Conservation (phyloP, 352 stramenopile genomes). For the Phytopythium chamaehyphon region DNA sequence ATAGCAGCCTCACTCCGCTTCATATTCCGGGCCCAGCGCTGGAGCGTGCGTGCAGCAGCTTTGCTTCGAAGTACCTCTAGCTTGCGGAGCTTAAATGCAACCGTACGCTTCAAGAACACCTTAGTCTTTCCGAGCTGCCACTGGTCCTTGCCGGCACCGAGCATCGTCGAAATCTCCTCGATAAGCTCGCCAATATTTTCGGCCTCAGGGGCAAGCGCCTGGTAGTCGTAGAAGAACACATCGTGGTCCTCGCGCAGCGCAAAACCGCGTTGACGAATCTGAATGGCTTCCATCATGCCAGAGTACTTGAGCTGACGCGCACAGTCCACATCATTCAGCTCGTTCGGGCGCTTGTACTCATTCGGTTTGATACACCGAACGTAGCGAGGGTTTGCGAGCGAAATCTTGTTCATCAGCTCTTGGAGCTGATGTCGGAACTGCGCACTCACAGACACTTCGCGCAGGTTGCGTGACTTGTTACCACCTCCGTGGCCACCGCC, state of each 20-base stretch:
- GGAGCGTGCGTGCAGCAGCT: constrained; percentile 71
- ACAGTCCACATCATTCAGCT: constrained; percentile 81
- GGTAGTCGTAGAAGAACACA: constrained; percentile 90
- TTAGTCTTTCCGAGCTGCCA: constrained; percentile 89
- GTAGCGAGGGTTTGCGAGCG: constrained; percentile 81
- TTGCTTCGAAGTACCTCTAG: constrained; percentile 80
- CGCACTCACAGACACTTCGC: constrained; percentile 81
- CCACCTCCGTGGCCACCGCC: constrained; percentile 25
- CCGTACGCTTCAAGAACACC: constrained; percentile 78
- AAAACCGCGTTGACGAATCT: constrained; percentile 88
- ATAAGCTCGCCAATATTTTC: constrained; percentile 84
- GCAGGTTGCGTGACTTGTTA: constrained; percentile 79
- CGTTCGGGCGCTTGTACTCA: constrained; percentile 71
- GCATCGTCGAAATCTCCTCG: constrained; percentile 78
- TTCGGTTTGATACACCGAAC: constrained; percentile 90
- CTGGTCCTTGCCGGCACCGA: constrained; percentile 84
- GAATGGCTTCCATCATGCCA: constrained; percentile 90
- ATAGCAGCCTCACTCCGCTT: constrained; percentile 51
- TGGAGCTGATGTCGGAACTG: constrained; percentile 89
- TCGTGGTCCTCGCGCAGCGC: constrained; percentile 86
- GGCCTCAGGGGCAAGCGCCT: constrained; percentile 75
- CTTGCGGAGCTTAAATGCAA: constrained; percentile 81
- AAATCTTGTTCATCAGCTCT: constrained; percentile 89
- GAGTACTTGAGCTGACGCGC: constrained; percentile 89
- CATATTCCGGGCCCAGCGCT: constrained; percentile 80